phyloP scores from a whole-genome alignment of 2,329 filamentous ascomycete species.

The Mollisiaceae sp. region DNA sequence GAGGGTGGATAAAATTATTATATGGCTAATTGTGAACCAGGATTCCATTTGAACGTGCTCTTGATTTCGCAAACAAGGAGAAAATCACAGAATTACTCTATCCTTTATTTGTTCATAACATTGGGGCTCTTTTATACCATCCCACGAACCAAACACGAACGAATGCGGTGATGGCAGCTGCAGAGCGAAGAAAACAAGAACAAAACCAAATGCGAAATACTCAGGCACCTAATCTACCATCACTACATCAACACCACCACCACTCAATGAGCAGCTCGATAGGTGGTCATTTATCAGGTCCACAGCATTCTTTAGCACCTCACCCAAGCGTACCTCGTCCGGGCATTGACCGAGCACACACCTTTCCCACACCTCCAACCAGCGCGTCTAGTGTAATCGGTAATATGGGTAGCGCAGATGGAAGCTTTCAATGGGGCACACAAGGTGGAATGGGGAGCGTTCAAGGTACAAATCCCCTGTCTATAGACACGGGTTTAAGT shows the following conservation, averaged over 20 bases:
- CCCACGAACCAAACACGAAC: constrained; percentile 85
- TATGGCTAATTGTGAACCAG: constrained; percentile 51
- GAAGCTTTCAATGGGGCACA: constrained; percentile 78
- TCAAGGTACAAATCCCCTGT: constrained; percentile 72
- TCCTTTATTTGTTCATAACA: constrained; percentile 96
- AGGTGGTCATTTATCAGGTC: constrained; percentile 54
- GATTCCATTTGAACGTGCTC: constrained; percentile 97
- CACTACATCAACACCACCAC: constrained; percentile 70
- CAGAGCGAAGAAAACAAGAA: constrained; percentile 77
- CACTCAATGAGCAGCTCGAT: constrained; percentile 67
- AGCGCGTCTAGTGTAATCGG: constrained; percentile 86
- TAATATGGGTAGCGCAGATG: constrained; percentile 73
- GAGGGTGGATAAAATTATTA: not conserved
- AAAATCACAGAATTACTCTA: constrained; percentile 97
- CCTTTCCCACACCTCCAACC: constrained; percentile 91
- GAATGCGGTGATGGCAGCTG: constrained; percentile 86
- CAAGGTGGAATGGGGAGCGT: constrained; percentile 63
- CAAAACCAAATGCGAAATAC: constrained; percentile 67
- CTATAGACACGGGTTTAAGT: constrained; percentile 80
- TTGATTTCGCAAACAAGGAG: constrained; percentile 99
- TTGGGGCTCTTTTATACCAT: constrained; percentile 90
- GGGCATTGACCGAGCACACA: constrained; percentile 82
- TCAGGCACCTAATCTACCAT: constrained; percentile 64
- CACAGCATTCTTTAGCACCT: constrained; percentile 60
- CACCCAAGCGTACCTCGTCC: constrained; percentile 78